Conservation (phyloP, 108 stramenopile species). For the Conticribra weissflogii region DNA sequence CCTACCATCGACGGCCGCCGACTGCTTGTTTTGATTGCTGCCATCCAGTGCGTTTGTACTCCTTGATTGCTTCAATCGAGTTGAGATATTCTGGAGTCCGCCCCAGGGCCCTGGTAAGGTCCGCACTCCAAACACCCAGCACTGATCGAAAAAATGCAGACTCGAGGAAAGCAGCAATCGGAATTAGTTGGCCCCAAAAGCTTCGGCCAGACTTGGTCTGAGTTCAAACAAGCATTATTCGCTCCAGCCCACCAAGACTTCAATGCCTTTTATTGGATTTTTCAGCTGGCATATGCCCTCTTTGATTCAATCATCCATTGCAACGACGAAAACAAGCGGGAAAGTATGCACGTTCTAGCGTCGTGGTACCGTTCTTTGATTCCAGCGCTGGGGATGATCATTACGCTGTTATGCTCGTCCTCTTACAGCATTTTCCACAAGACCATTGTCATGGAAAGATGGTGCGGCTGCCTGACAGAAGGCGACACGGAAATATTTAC, state of each 20-base stretch:
- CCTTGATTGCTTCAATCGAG: too few species aligned
- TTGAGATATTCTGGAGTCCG: too few species aligned
- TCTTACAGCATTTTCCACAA: constrained; percentile 45
- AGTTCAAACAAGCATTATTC: constrained; percentile 61
- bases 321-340: constrained; percentile 32
- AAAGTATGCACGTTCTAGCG: constrained; percentile 37
- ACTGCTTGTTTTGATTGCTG: too few species aligned
- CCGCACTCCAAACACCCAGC: too few species aligned
- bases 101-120: too few species aligned
- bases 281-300: constrained; percentile 33
- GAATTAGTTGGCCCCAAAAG: too few species aligned
- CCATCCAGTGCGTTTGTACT: too few species aligned
- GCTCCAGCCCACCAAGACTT: constrained; percentile 62
- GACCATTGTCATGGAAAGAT: constrained; percentile 18
- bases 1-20: too few species aligned
- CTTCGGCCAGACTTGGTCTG: constrained; percentile 56
- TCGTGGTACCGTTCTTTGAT: constrained; percentile 20
- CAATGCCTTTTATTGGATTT: constrained; percentile 69
- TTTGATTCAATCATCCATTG: constrained; percentile 21
- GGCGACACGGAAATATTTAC: neutral
- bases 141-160: too few species aligned
- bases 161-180: too few species aligned
- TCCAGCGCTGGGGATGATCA: constrained; percentile 31
- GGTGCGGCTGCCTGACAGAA: constrained; percentile 11
- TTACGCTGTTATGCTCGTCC: constrained; percentile 33